Base-by-base conservation (phyloP, 768 basidiomycete species). In the Lactifluus rugatus region DNA sequence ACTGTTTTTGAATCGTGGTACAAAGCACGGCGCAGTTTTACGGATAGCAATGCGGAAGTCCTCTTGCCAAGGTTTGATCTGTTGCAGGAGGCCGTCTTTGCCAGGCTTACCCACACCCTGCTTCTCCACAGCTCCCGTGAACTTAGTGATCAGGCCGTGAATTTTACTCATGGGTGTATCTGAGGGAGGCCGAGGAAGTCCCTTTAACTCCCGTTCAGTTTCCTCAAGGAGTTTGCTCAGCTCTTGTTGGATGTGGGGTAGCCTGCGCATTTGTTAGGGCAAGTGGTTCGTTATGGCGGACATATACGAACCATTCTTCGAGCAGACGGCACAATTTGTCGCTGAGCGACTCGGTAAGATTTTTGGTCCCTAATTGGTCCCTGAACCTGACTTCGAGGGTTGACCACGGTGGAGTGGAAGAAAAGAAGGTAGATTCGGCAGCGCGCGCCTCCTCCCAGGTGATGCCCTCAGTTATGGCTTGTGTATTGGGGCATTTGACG, bases 221-320 rank as follows among this genome's bases (percentile, higher is more conserved):
- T 65, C 69, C 0, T 66, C 60, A 0, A 85, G 75, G 0, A 76
- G 69, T 0, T 67, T 70, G 23, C 77, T 74, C 26, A 87, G 68
- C 58, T 87, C 85, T 0, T 79, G 73, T 49, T 81, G 78, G 10
- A 87, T 81, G 56, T 78, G 70, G 0, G 87, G 85, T 0, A 89
- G 73, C 46, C 87, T 89, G 54, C 19, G 17, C 3, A 10, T 47
- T 37, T 7, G 34, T 54, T 39, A 45, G 42, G 16, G 19, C 3
- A 54, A 39, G 19, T 0, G 10, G 14, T 9, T 23, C 16, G 9
- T 28, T 16, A 36, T 19, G 17, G 6, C 36, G 6, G 11, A 19
- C 1, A 34, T 25, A 31, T 21, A 68, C 72, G 2, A 53, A 85
- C 87, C 82, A 71, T 61, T 80, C 81, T 0, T 76, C 69, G 37